Percentiles rank a stretch among this genome's conserved stretches.
phyloP scores from a whole-genome alignment of 176 grass and related monocot species.

The Rhynchospora tenuis region DNA sequence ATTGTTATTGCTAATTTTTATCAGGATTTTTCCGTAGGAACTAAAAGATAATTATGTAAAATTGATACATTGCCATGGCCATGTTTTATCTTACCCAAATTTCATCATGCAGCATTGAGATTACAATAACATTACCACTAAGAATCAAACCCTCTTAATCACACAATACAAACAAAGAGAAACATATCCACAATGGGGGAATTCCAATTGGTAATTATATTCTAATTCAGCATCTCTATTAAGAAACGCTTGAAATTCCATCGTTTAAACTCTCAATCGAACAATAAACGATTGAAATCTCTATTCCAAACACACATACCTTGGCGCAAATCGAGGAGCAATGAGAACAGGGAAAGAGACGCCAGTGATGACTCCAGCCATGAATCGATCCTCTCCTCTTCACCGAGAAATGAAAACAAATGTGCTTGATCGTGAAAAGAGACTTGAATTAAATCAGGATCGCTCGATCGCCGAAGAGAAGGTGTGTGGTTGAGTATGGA shows the following conservation, averaged over 20 bases:
- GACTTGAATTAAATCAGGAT: background rate
- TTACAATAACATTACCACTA: background rate
- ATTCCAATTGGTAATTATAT: background rate
- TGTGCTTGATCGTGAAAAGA: background rate
- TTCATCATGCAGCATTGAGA: background rate
- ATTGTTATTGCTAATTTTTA: no score
- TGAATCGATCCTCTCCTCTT: background rate
- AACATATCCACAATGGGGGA: background rate
- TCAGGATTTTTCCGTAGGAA: no score
- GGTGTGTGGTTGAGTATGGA: background rate
- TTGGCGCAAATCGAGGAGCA: background rate
- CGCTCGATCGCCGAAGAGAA: background rate
- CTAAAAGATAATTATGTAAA: background rate
- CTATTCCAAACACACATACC: background rate
- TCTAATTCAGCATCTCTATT: background rate
- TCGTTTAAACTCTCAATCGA: background rate
- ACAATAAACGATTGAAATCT: background rate
- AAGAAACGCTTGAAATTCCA: no score
- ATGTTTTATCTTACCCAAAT: background rate
- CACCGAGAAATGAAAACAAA: background rate
- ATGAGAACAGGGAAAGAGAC: constrained; percentile 14
- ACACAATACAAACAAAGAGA: background rate
- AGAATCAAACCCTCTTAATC: background rate
- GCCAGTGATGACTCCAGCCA: background rate
- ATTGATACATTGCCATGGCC: background rate